Percentiles rank a stretch among this genome's conserved stretches.
Conservation (phyloP, 2,329 filamentous ascomycete species). For the Pseudogymnoascus sp. region DNA sequence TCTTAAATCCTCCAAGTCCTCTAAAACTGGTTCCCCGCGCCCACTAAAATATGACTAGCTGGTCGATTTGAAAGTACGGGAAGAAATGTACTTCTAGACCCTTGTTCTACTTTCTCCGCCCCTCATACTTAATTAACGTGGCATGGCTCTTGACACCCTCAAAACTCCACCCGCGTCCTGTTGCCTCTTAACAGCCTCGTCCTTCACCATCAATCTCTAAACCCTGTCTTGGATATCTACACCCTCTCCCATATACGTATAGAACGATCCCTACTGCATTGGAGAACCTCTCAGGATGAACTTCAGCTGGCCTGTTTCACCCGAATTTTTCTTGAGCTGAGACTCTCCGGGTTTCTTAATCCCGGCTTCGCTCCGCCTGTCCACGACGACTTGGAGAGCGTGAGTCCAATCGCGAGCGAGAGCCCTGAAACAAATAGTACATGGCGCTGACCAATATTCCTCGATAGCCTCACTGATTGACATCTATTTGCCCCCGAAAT, state of each 20-base stretch:
- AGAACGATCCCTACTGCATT: neutral
- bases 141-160: neutral
- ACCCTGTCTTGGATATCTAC: neutral
- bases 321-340: neutral
- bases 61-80: neutral
- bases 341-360: neutral
- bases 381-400: neutral
- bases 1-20: no score
- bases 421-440: neutral
- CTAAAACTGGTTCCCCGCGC: no score
- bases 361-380: neutral
- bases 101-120: neutral
- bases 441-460: neutral
- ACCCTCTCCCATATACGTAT: neutral
- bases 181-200: neutral
- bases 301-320: neutral
- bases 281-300: neutral
- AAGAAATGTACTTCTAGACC: neutral
- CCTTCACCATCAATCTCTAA: neutral
- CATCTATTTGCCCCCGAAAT: neutral
- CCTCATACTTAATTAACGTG: slow-evolving; percentile 5
- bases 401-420: neutral
- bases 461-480: neutral
- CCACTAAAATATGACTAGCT: slow-evolving; percentile 2
- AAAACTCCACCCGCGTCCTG: neutral